phyloP scores from a whole-genome alignment of 352 stramenopile genomes.

The Phytophthora multivora region DNA sequence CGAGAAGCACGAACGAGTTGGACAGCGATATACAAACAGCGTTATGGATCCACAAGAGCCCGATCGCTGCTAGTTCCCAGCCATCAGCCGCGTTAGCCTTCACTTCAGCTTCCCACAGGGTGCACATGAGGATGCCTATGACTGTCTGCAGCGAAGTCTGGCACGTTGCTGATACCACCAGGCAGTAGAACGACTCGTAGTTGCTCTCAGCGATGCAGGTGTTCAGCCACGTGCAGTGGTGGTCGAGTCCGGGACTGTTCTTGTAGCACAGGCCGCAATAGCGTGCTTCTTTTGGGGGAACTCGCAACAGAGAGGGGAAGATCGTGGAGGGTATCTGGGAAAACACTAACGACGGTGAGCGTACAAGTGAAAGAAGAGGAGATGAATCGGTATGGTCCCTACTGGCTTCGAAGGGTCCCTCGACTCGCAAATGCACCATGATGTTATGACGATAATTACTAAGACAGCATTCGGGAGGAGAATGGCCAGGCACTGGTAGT shows the following conservation, averaged over 20 bases:
- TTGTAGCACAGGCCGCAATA: conserved; percentile 89
- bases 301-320: conserved; percentile 41
- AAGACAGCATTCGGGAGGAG: conserved; percentile 67
- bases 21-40: conserved; percentile 54
- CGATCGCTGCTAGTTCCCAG: conserved; percentile 52
- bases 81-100: conserved; percentile 39
- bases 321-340: conserved; percentile 39
- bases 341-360: neutral
- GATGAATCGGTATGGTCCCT: conserved; percentile 3
- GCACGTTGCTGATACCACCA: conserved; percentile 66
- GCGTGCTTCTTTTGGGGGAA: conserved; percentile 65
- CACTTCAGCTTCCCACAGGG: conserved; percentile 66
- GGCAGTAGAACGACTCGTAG: conserved; percentile 84
- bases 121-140: conserved; percentile 80
- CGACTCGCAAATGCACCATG: conserved; percentile 73
- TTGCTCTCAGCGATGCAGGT: conserved; percentile 86
- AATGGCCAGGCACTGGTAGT: conserved; percentile 63
- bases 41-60: conserved; percentile 82
- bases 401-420: conserved; percentile 65
- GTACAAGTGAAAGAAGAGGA: neutral
- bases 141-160: conserved; percentile 68
- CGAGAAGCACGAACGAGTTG: conserved; percentile 74
- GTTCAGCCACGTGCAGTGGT: conserved; percentile 90
- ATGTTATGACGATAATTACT: conserved; percentile 56
- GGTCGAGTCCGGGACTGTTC: conserved; percentile 76